Conservation (phyloP, 305 asterid genomes). For the Fraxinus platypoda region DNA sequence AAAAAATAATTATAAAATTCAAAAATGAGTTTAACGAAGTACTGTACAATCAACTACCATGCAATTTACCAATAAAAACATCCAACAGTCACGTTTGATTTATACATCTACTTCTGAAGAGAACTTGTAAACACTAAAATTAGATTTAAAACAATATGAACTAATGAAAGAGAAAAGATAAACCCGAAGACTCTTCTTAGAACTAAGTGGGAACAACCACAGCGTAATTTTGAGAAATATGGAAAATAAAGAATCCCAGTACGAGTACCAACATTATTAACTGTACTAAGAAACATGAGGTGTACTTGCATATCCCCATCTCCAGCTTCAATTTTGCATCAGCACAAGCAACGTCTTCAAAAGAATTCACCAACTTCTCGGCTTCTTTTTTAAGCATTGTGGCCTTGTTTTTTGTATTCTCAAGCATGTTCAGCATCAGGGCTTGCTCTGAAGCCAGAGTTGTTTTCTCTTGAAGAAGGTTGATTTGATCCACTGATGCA, state of each 20-base stretch:
- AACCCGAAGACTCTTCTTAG: background rate
- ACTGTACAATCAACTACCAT: conserved; percentile 21
- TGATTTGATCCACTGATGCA: conserved; percentile 43
- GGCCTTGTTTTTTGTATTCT: conserved; percentile 52
- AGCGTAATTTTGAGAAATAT: conserved; percentile 36
- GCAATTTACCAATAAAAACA: conserved; percentile 20
- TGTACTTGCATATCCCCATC: conserved; percentile 49
- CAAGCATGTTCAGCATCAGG: conserved; percentile 48
- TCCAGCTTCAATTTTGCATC: conserved; percentile 50
- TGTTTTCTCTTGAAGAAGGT: conserved; percentile 50
- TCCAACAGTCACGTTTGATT: conserved; percentile 24
- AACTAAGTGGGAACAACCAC: conserved; percentile 63
- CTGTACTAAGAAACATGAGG: conserved; percentile 55
- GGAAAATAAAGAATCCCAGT: conserved; percentile 33
- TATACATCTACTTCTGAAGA: conserved; percentile 32
- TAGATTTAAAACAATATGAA: conserved; percentile 6
- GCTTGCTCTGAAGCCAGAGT: conserved; percentile 49
- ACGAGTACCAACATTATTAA: conserved; percentile 37
- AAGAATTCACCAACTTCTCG: conserved; percentile 41
- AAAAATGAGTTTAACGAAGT: conserved; percentile 6
- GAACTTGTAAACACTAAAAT: conserved; percentile 13
- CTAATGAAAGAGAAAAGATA: background rate
- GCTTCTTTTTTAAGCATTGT: conserved; percentile 44
- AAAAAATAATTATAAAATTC: background rate
- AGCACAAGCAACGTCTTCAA: conserved; percentile 40